These are phyloP conservation scores for Oehlia diaphana DNA, from an alignment of 192 early-diverging fungal genomes.

Conservation along the genomic window DNA sequence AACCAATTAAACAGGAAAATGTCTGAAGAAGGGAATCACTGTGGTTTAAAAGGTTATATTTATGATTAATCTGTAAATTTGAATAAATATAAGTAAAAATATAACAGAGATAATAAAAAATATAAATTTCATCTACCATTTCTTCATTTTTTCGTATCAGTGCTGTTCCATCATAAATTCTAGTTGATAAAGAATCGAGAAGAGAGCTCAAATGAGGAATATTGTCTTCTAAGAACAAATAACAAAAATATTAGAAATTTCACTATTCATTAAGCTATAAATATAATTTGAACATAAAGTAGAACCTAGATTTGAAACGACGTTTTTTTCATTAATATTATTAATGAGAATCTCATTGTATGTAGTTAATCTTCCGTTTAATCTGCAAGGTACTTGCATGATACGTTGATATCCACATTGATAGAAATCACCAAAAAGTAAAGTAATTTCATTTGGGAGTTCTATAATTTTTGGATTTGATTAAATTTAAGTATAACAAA, in stretches of 20 bases:
- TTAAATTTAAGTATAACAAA: background rate
- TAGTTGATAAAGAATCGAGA: slow-evolving; percentile 7
- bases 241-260: background rate
- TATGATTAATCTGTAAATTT: slow-evolving; percentile 3
- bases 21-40: background rate
- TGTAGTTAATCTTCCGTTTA: background rate
- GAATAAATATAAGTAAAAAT: background rate
- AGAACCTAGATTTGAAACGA: background rate
- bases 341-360: background rate
- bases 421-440: background rate
- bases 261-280: background rate
- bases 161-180: slow-evolving; percentile 10
- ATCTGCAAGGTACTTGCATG: background rate
- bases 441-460: background rate
- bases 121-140: background rate
- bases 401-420: background rate
- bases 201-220: slow-evolving; percentile 1
- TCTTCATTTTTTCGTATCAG: slow-evolving; percentile 11
- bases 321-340: background rate
- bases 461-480: background rate
- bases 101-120: background rate
- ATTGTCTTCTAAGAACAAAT: background rate
- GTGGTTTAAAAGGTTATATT: slow-evolving; percentile 4
- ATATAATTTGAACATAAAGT: background rate
- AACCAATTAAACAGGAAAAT: background rate